Evolutionary conservation across 768 basidiomycete species (phyloP), one percentile per base, ranked within the genome.

Genomic region (Mycena chlorophos): DNA sequence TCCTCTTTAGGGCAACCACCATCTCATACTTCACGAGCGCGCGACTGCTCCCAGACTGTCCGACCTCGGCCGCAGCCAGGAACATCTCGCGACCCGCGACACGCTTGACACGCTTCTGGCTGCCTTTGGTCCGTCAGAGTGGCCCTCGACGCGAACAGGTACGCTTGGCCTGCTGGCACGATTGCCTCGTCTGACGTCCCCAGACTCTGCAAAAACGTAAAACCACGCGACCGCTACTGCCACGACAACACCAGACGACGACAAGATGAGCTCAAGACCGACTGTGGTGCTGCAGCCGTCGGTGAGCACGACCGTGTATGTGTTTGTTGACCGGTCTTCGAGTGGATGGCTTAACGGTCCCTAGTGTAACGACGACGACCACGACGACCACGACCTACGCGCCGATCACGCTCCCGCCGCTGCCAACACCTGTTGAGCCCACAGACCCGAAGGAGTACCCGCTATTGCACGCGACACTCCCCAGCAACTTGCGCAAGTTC

Each of bases 331-430:
- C 47, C 52, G 40, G 34, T 52, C 54, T 56, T 68, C 54, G 65
- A 67, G 52, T 68, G 58, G 64, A 19, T 12, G 13, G 19, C 62
- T 61, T 56, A 54, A 48, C 61, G 56, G 56, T 60, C 38, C 62
- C 31, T 66, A 94, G 91, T 51, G 89, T 94, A 64, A 87, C 91
- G 63, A 94, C 91, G 47, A 93, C 89, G n/a, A 94, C 92, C 1
- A 91, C 89, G 0, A 94, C 92, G 2, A 94, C 91, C 1, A 94
- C 92, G 2, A 85, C 87, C 12, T 92, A 94, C 74, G 87, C 91
- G 52, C 91, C 91, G n/a, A 91, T 94, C 59, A 87, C 84, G 34
- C 69, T 94, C 2, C 91, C 91, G 1, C 73, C 86, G 6, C 71
- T 93, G 2, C 89, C 91, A 8, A 73, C 85, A 2, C 89, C 88